Evolutionary conservation across 331 rosid species (phyloP).

Genomic region (Pyracantha coccinea): DNA sequence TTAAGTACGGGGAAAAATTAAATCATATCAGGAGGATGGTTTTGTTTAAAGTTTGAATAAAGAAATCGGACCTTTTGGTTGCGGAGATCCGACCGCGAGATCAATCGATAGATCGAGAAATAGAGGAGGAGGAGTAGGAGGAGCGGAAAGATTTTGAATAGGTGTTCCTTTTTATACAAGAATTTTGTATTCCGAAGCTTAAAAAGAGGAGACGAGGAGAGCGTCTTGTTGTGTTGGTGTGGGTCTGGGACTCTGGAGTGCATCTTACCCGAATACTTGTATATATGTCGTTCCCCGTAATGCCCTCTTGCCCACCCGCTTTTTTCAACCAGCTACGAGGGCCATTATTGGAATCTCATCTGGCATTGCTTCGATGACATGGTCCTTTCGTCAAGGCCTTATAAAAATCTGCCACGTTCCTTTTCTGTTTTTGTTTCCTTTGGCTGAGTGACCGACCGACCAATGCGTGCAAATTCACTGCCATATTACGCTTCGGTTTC

Average conservation of each 20-base stretch:
- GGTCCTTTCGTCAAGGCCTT: background rate
- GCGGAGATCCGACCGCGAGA: background rate
- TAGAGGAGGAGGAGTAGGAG: background rate
- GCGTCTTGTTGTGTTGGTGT: background rate
- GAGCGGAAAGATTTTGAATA: constrained; percentile 43
- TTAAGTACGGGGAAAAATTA: background rate
- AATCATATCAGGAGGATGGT: background rate
- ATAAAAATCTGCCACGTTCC: background rate
- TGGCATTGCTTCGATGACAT: background rate
- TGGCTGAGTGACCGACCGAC: too few relatives aligned
- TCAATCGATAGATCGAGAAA: background rate
- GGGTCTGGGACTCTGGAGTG: background rate
- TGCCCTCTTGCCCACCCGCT: background rate
- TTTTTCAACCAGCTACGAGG: background rate
- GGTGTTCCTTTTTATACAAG: constrained; percentile 23
- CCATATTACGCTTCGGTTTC: too few relatives aligned
- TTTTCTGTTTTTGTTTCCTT: background rate
- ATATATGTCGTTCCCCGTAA: background rate
- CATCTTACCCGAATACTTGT: background rate
- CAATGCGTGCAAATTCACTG: too few relatives aligned
- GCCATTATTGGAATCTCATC: background rate
- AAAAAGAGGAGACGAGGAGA: background rate
- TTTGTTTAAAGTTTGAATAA: background rate
- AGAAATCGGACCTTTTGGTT: constrained; percentile 6
- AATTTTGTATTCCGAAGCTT: background rate